Evolutionary conservation across 306 rosid species (phyloP), one percentile per base, ranked within the genome.

Genomic region (Echinosophora koreensis): DNA sequence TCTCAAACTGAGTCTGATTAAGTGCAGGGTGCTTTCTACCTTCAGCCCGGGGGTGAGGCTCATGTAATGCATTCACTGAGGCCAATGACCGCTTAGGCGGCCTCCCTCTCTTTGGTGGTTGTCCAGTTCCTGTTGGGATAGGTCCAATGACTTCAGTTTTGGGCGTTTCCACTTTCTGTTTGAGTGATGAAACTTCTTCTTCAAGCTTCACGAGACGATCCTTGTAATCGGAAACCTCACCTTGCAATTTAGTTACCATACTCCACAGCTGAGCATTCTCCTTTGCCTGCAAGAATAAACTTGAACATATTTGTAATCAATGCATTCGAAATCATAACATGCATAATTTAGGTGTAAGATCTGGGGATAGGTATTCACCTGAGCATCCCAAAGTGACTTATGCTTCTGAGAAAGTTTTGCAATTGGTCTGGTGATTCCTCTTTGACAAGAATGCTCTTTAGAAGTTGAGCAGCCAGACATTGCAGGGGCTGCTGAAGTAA

Each of bases 371-470:
- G 17, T 59, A 55, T 69, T 72, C 54, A 86, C 91, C 84, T 86
- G 89, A 69, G 86, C 87, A 65, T 78, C 87, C 92, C 90, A 88
- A 27, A 90, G 85, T 81, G 74, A 79, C 39, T 86, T 84, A 79
- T 88, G 88, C 71, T 83, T 82, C 57, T 73, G 85, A 72, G 90
- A 76, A 71, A 88, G 83, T 62, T 75, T 82, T 46, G 67, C 70
- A 1, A 73, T 38, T 50, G 89, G 57, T 32, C 49, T 82, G 68
- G 75, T 78, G 46, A 39, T 57, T 80, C 87, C 89, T 59, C 77
- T 86, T 65, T 78, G 78, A 69, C 50, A 46, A 66, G 74, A 57
- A 68, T 74, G 77, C 47, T 77, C 84, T 50, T 17, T 50, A 16
- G 84, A 63, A 49, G 83, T 30, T 32, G 66, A 55, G 75, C 73